phyloP scores from a whole-genome alignment of 169 alveolate genomes.

The Cryptosporidium sp. region DNA sequence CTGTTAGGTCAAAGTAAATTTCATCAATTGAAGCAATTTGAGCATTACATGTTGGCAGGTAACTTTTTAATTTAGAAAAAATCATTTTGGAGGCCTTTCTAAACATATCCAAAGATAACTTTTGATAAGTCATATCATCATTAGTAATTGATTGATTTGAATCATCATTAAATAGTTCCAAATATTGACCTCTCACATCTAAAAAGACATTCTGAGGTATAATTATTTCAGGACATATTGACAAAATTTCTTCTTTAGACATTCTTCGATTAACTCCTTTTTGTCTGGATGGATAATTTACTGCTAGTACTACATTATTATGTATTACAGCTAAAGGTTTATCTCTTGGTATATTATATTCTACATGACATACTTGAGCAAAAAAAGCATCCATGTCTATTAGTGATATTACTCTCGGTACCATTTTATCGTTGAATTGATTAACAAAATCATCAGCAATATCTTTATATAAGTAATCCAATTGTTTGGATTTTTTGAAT shows the following conservation, averaged over 20 bases:
- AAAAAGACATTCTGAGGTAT: slow-evolving; percentile 30
- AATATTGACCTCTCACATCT: slow-evolving; percentile 2
- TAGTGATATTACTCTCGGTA: slow-evolving; percentile 43
- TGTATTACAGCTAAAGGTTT: slow-evolving; percentile 65
- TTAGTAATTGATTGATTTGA: background rate
- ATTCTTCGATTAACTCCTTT: slow-evolving; percentile 52
- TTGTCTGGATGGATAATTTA: slow-evolving; percentile 48
- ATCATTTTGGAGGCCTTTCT: slow-evolving; percentile 51
- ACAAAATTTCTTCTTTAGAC: slow-evolving; percentile 22
- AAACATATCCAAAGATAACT: slow-evolving; percentile 44
- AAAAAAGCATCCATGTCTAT: slow-evolving; percentile 73
- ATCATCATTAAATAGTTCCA: background rate
- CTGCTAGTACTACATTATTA: slow-evolving; percentile 38
- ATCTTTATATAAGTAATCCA: background rate
- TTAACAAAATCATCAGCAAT: slow-evolving; percentile 7
- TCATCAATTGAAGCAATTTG: slow-evolving; percentile 73
- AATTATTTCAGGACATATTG: slow-evolving; percentile 54
- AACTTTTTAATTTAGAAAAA: slow-evolving; percentile 15
- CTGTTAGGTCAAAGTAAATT: slow-evolving; percentile 40
- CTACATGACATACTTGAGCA: slow-evolving; percentile 63
- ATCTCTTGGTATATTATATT: slow-evolving; percentile 47
- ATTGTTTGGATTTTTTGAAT: background rate
- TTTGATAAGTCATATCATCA: background rate
- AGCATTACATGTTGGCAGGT: slow-evolving; percentile 29
- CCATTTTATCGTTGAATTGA: slow-evolving; percentile 23